Evolutionary conservation across 305 asterid genomes (phyloP).

Genomic region (Fraxinus baroniana): DNA sequence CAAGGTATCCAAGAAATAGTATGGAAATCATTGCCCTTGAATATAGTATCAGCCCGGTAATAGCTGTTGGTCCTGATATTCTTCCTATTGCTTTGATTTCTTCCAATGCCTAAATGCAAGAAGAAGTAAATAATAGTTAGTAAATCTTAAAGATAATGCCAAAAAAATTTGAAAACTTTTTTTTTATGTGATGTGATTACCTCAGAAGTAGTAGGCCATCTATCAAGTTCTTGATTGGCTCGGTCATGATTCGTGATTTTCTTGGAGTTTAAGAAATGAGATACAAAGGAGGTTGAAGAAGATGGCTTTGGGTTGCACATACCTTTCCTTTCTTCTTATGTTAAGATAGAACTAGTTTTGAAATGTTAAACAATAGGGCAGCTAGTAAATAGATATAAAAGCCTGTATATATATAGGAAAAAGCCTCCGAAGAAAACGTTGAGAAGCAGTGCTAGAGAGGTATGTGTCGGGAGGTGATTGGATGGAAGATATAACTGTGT

Average conservation of each 20-base stretch:
- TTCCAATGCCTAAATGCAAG: constrained; percentile 49
- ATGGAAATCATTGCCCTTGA: constrained; percentile 92
- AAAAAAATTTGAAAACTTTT: not conserved
- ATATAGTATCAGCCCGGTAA: constrained; percentile 71
- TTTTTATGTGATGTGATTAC: constrained; percentile 30
- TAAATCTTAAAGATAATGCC: not conserved
- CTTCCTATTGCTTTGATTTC: constrained; percentile 82
- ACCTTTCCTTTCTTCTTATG: not conserved
- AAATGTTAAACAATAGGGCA: not conserved
- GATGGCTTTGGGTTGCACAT: constrained; percentile 85
- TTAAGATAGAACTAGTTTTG: constrained; percentile 19
- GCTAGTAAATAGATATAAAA: not conserved
- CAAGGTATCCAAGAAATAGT: constrained; percentile 88
- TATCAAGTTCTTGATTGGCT: constrained; percentile 51
- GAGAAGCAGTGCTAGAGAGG: too few species aligned
- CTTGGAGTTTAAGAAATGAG: constrained; percentile 50
- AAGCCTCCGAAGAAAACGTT: too few species aligned
- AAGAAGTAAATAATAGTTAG: not conserved
- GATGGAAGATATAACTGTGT: too few species aligned
- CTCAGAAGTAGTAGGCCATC: constrained; percentile 79
- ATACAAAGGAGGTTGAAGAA: constrained; percentile 54
- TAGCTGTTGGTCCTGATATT: constrained; percentile 75
- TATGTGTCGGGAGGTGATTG: too few species aligned
- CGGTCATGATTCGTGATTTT: constrained; percentile 39
- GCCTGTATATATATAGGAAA: not conserved